Percentiles rank a stretch among this genome's conserved stretches.
These are phyloP conservation scores for Exophiala calicioides DNA, from an alignment of 2,329 filamentous ascomycete genomes.

Conservation along the genomic window DNA sequence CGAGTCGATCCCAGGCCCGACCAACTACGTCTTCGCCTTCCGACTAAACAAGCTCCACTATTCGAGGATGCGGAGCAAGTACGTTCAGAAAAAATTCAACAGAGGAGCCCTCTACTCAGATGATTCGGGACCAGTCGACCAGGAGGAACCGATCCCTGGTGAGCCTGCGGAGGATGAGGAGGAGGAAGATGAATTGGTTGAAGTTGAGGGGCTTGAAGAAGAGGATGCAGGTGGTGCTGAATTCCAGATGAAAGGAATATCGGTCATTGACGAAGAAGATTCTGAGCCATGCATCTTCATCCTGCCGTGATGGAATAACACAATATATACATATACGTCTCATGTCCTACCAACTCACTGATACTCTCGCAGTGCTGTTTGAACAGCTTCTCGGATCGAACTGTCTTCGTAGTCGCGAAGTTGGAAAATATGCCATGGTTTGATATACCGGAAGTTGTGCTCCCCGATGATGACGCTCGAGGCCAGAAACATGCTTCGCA, in stretches of 20 bases:
- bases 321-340: too few relatives aligned
- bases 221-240: constrained; percentile 1
- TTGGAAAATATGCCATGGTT: constrained; percentile 3
- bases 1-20: constrained; percentile 29
- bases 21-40: constrained; percentile 27
- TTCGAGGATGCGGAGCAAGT: constrained; percentile 5
- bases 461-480: not conserved
- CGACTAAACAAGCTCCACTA: constrained; percentile 8
- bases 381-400: not conserved
- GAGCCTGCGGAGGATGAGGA: not conserved
- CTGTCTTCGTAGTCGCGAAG: not conserved
- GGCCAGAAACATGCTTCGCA: not conserved
- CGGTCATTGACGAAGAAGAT: constrained; percentile 10
- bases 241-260: not conserved
- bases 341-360: too few relatives aligned
- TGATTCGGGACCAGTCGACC: too few relatives aligned
- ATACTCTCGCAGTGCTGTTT: not conserved
- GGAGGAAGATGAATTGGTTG: constrained; percentile 2
- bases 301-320: not conserved
- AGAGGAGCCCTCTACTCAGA: constrained; percentile 4
- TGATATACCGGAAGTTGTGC: constrained; percentile 1
- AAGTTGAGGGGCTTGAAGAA: not conserved
- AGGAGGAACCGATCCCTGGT: not conserved
- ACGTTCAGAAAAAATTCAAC: constrained; percentile 6
- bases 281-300: constrained; percentile 5